A percentile compares a stretch with the other conserved stretches of the same genome.
Evolutionary conservation across 306 rosid species (phyloP).

Genomic region (Pyrus pyrifolia): DNA sequence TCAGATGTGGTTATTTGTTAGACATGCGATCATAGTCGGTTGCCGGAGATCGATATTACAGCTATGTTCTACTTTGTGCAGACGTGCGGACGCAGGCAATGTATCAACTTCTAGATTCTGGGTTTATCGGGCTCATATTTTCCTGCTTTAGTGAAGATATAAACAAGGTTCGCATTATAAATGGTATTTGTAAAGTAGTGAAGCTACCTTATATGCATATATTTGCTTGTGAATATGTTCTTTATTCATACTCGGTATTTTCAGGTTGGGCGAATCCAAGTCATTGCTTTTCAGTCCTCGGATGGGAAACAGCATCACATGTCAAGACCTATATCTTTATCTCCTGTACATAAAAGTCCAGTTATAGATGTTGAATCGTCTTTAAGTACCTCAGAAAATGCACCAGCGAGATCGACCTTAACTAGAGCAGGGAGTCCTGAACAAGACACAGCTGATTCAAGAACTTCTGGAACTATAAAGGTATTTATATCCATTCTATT

Average conservation of each 20-base stretch:
- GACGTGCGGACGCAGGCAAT: constrained; percentile 91
- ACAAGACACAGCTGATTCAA: constrained; percentile 78
- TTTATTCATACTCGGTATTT: constrained; percentile 5
- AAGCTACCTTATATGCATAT: neutral
- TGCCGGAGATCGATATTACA: neutral
- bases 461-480: constrained; percentile 47
- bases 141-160: constrained; percentile 91
- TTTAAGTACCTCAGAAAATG: constrained; percentile 72
- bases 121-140: constrained; percentile 91
- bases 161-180: constrained; percentile 57
- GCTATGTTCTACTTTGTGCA: constrained; percentile 26
- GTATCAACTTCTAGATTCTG: constrained; percentile 98
- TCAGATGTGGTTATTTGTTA: neutral
- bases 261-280: constrained; percentile 95
- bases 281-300: constrained; percentile 95
- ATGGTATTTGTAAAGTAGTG: constrained; percentile 2
- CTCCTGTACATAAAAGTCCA: constrained; percentile 61
- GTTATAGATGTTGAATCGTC: constrained; percentile 85
- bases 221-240: constrained; percentile 8
- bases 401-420: constrained; percentile 33
- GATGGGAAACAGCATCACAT: constrained; percentile 74
- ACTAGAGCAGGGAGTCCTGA: constrained; percentile 48
- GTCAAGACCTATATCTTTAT: constrained; percentile 51
- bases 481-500: constrained; percentile 27
- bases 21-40: constrained; percentile 3